These are phyloP conservation scores for Forsythia viridissima DNA, from an alignment of 257 asterid species.

Conservation along the genomic window DNA sequence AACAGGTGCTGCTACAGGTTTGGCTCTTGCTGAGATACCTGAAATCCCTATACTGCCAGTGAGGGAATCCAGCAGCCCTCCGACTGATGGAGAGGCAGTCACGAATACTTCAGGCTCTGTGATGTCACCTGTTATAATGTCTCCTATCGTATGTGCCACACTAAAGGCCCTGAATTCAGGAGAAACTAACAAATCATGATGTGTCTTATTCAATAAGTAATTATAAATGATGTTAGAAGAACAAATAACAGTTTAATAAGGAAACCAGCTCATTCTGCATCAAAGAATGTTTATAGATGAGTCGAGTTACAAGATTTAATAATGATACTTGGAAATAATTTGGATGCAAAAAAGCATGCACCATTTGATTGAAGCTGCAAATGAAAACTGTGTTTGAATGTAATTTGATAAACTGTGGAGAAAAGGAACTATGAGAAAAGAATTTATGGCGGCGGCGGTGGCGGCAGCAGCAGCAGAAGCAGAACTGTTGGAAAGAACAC, in stretches of 20 bases:
- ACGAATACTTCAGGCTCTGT: conserved; percentile 87
- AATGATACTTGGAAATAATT: not conserved
- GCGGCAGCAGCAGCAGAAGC: not conserved
- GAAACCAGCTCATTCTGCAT: conserved; percentile 21
- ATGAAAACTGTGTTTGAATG: not conserved
- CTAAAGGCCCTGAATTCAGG: conserved; percentile 60
- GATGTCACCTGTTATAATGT: conserved; percentile 71
- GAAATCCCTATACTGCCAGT: conserved; percentile 94
- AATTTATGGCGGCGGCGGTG: conserved; percentile 1
- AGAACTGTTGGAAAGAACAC: not conserved
- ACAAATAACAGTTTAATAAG: conserved; percentile 11
- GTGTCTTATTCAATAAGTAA: not conserved
- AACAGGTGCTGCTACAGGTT: conserved; percentile 79
- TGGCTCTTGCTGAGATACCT: conserved; percentile 77
- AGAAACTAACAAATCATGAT: conserved; percentile 3
- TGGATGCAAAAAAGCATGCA: conserved; percentile 4
- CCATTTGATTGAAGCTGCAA: conserved; percentile 5
- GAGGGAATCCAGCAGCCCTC: conserved; percentile 93
- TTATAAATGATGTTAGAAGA: conserved; percentile 14
- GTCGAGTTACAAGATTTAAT: conserved; percentile 3
- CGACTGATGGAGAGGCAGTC: conserved; percentile 81
- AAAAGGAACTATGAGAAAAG: conserved; percentile 8
- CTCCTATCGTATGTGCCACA: conserved; percentile 85
- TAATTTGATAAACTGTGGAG: conserved; percentile 1
- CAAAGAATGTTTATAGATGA: conserved; percentile 10